Conservation (phyloP, 1,284 basidiomycete species). For the Fomitiporia mediterranea region DNA sequence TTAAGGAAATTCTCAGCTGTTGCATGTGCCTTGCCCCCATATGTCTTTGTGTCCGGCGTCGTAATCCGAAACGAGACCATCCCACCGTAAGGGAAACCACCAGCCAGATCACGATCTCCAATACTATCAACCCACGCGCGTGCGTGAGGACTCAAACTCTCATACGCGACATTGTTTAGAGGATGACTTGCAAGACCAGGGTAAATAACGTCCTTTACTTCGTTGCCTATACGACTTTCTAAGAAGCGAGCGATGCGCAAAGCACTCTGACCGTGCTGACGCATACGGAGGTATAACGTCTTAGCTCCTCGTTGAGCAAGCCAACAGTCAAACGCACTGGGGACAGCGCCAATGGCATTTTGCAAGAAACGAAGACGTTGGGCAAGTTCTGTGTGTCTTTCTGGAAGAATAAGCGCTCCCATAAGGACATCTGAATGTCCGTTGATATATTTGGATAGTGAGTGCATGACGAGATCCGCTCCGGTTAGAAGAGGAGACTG, state of each 20-base stretch:
- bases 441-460: constrained; percentile 88
- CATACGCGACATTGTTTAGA: constrained; percentile 58
- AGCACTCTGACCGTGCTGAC: constrained; percentile 83
- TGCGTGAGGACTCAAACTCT: constrained; percentile 65
- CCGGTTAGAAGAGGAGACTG: constrained; percentile 83
- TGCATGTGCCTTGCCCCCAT: constrained; percentile 13
- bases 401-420: constrained; percentile 73
- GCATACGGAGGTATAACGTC: constrained; percentile 85
- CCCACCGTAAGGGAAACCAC: constrained; percentile 79
- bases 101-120: constrained; percentile 27
- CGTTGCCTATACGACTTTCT: constrained; percentile 37
- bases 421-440: constrained; percentile 92
- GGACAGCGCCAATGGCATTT: constrained; percentile 86
- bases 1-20: constrained; percentile 72
- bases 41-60: constrained; percentile 22
- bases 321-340: constrained; percentile 88
- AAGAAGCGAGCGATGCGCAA: constrained; percentile 72
- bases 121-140: constrained; percentile 57
- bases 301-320: constrained; percentile 89
- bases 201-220: constrained; percentile 80
- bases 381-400: constrained; percentile 44
- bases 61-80: constrained; percentile 76
- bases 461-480: constrained; percentile 83
- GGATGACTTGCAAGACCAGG: constrained; percentile 70
- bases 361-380: constrained; percentile 82